Evolutionary conservation across 805 yeast genomes (phyloP).

Genomic region (Wickerhamomyces pijperi): DNA sequence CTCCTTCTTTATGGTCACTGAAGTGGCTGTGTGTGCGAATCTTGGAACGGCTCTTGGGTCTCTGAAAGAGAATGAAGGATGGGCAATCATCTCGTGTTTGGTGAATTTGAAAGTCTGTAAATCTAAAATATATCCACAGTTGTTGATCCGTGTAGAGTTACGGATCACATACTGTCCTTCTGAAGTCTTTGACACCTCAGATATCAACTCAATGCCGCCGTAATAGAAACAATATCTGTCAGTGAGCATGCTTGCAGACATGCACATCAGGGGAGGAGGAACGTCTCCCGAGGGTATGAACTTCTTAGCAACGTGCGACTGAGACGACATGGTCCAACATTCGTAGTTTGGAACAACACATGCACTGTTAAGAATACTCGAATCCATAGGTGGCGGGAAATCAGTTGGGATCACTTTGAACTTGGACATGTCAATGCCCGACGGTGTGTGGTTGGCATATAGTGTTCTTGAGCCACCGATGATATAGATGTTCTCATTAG

Average conservation of each 20-base stretch:
- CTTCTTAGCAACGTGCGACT: constrained; percentile 26
- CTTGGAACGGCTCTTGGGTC: constrained; percentile 25
- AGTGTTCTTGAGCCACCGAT: constrained; percentile 32
- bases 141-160: constrained; percentile 36
- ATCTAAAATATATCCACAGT: constrained; percentile 51
- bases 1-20: too few relatives aligned
- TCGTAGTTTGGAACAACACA: constrained; percentile 26
- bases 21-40: constrained; percentile 28
- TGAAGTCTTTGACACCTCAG: constrained; percentile 21
- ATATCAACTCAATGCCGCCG: constrained; percentile 53
- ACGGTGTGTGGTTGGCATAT: constrained; percentile 12
- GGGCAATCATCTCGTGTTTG: constrained; percentile 28
- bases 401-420: constrained; percentile 28
- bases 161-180: constrained; percentile 23
- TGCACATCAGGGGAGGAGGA: constrained; percentile 43
- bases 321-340: constrained; percentile 26
- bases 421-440: constrained; percentile 23
- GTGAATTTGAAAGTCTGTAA: constrained; percentile 34
- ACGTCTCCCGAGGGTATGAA: constrained; percentile 26
- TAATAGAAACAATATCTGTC: constrained; percentile 47
- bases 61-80: constrained; percentile 19
- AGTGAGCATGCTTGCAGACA: constrained; percentile 38
- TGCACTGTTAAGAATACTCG: constrained; percentile 30
- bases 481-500: constrained; percentile 26
- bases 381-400: constrained; percentile 35